A percentile compares a stretch with the other conserved stretches of the same genome.
Conservation (phyloP, 2,329 filamentous ascomycete species). For the Pseudogymnoascus sp. region DNA sequence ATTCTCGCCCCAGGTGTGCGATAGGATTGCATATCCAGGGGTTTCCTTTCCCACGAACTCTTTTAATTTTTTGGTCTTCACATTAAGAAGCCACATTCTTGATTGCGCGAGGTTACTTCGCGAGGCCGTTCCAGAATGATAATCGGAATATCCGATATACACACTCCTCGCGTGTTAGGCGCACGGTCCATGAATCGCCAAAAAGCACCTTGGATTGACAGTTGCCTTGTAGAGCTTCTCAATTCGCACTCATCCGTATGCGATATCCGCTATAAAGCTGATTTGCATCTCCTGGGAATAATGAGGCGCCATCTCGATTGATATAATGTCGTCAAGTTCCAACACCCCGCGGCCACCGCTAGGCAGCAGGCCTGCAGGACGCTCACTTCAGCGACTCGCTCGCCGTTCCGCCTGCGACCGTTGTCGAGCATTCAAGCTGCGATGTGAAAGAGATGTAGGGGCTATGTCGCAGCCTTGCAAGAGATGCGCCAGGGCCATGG, state of each 20-base stretch:
- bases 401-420: background rate
- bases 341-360: background rate
- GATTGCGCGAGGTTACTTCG: background rate
- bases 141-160: background rate
- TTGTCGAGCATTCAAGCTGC: background rate
- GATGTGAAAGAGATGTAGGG: background rate
- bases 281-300: background rate
- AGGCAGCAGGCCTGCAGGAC: background rate
- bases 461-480: background rate
- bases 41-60: conserved; percentile 18
- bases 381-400: background rate
- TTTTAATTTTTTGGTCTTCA: conserved; percentile 13
- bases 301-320: background rate
- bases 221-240: background rate
- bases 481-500: background rate
- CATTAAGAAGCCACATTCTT: conserved; percentile 13
- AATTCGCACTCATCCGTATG: background rate
- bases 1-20: conserved; percentile 19
- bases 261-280: background rate
- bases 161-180: background rate
- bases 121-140: background rate
- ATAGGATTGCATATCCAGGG: conserved; percentile 17
- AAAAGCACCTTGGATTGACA: background rate
- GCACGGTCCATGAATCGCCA: background rate
- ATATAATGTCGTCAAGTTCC: background rate